phyloP scores from a whole-genome alignment of 2,329 filamentous ascomycete species.

The Venturia pyrina region DNA sequence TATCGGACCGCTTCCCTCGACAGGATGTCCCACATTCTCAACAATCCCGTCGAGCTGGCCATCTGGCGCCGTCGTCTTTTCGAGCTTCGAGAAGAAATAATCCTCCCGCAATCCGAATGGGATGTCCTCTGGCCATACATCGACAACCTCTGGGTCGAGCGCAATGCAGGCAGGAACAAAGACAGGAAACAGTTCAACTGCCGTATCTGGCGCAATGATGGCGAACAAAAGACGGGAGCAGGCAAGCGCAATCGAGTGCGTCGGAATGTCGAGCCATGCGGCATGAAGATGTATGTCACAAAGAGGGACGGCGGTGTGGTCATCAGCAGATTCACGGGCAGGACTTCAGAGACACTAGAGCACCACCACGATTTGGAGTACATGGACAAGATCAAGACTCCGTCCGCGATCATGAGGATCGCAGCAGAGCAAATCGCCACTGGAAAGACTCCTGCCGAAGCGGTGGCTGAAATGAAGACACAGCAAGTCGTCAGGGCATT shows the following conservation, averaged over 20 bases:
- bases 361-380: slow-evolving; percentile 11
- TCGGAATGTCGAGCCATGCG: slow-evolving; percentile 6
- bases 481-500: slow-evolving; percentile 5
- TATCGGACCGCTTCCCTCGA: not conserved
- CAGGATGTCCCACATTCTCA: not conserved
- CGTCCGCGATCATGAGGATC: slow-evolving; percentile 8
- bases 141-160: slow-evolving; percentile 11
- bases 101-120: slow-evolving; percentile 1
- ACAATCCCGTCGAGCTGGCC: slow-evolving; percentile 7
- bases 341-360: not conserved
- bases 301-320: slow-evolving; percentile 7
- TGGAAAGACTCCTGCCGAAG: slow-evolving; percentile 10
- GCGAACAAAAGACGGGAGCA: slow-evolving; percentile 1
- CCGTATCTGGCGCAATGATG: slow-evolving; percentile 11
- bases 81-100: slow-evolving; percentile 8
- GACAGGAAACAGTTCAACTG: slow-evolving; percentile 10
- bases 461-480: slow-evolving; percentile 6
- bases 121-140: slow-evolving; percentile 9
- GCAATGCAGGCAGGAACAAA: slow-evolving; percentile 9
- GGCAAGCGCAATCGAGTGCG: slow-evolving; percentile 6
- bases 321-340: slow-evolving; percentile 5
- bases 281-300: slow-evolving; percentile 13
- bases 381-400: slow-evolving; percentile 11
- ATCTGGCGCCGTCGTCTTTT: slow-evolving; percentile 7
- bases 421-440: slow-evolving; percentile 6